Evolutionary conservation across 2,329 filamentous ascomycete species (phyloP).

Genomic region (Harringtonia lauricola): DNA sequence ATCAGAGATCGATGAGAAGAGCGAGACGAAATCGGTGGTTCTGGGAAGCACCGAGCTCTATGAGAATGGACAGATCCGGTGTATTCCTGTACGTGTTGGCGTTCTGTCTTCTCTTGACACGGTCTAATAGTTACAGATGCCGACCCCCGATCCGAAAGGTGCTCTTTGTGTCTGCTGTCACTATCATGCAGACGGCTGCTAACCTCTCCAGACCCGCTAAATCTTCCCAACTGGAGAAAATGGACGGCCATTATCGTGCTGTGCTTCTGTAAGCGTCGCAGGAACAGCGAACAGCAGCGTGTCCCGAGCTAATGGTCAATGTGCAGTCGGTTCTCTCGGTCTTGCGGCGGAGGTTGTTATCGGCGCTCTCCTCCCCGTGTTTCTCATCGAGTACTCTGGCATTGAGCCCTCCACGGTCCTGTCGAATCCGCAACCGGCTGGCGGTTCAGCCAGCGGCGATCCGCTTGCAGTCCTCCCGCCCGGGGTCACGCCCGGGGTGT

Average conservation of each 20-base stretch:
- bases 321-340: conserved; percentile 16
- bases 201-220: conserved; percentile 18
- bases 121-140: conserved; percentile 1
- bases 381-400: conserved; percentile 24
- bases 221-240: conserved; percentile 21
- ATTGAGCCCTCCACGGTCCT: conserved; percentile 19
- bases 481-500: conserved; percentile 16
- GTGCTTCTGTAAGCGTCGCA: conserved; percentile 12
- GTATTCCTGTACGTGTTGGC: conserved; percentile 6
- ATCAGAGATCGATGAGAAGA: too few species aligned
- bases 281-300: too few species aligned
- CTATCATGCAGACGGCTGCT: neutral
- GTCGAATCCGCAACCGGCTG: conserved; percentile 1
- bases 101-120: neutral
- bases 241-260: conserved; percentile 18
- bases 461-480: conserved; percentile 19
- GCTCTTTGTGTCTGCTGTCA: neutral
- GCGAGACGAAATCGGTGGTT: neutral
- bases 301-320: neutral
- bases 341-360: conserved; percentile 20
- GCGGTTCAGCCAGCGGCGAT: conserved; percentile 11
- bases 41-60: conserved; percentile 11
- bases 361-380: conserved; percentile 21
- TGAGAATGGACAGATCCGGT: conserved; percentile 9
- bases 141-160: conserved; percentile 11